Conservation (phyloP, 192 early-diverging fungal species). For the Backusella sp. region DNA sequence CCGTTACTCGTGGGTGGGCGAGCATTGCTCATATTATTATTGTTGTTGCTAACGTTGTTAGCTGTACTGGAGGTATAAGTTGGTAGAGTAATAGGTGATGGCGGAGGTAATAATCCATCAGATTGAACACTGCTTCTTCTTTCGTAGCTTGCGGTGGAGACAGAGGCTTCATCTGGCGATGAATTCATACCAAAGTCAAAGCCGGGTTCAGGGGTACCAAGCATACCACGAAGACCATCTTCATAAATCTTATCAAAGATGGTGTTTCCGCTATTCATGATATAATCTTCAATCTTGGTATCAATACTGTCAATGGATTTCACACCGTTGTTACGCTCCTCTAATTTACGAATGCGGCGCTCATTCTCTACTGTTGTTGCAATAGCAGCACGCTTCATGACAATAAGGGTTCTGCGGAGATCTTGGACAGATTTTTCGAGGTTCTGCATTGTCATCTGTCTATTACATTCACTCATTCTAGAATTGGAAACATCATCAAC, state of each 20-base stretch:
- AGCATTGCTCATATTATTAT: neutral
- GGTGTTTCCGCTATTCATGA: constrained; percentile 36
- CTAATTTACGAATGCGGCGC: constrained; percentile 30
- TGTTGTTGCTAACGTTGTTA: neutral
- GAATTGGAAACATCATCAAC: constrained; percentile 57
- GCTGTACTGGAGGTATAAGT: neutral
- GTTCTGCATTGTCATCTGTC: constrained; percentile 47
- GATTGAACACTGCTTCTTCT: neutral
- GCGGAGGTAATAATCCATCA: constrained; percentile 16
- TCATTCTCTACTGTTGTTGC: constrained; percentile 35
- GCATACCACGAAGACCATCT: constrained; percentile 36
- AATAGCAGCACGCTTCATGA: constrained; percentile 60
- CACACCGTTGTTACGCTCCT: neutral
- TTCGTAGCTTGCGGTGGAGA: constrained; percentile 1
- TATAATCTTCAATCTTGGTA: constrained; percentile 34
- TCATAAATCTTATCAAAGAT: constrained; percentile 46
- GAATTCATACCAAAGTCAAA: constrained; percentile 7
- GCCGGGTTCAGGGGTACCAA: constrained; percentile 28
- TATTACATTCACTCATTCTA: constrained; percentile 48
- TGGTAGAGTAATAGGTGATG: neutral
- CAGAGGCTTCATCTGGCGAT: constrained; percentile 5
- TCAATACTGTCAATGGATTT: constrained; percentile 14
- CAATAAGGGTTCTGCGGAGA: constrained; percentile 52
- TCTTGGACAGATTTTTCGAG: constrained; percentile 55
- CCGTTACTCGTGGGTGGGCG: constrained; percentile 16